These are phyloP conservation scores for Solanum hybrid DNA, from an alignment of 305 asterid species.

Conservation along the genomic window DNA sequence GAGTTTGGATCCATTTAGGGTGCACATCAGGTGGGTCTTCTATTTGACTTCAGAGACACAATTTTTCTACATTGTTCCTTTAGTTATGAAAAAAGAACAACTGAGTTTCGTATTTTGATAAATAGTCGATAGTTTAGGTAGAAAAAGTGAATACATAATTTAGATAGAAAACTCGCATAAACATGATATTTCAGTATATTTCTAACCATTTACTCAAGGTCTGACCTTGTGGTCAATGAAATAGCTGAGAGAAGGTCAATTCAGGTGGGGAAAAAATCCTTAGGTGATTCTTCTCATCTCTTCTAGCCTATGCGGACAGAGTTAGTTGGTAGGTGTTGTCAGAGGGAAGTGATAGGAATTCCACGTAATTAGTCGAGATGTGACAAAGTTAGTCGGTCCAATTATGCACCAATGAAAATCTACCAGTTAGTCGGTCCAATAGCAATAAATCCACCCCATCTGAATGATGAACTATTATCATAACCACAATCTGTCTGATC, in stretches of 20 bases:
- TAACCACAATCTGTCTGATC: not conserved
- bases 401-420: not conserved
- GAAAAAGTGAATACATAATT: not conserved
- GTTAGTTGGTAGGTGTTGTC: not conserved
- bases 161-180: too few species aligned
- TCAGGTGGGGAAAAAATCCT: too few species aligned
- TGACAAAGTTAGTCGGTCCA: not conserved
- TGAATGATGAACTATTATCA: not conserved
- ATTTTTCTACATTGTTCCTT: not conserved
- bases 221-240: not conserved
- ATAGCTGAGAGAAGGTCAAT: fast-evolving
- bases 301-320: not conserved
- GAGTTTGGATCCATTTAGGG: not conserved
- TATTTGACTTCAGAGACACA: not conserved
- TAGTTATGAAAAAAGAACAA: too few species aligned
- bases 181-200: too few species aligned
- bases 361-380: not conserved
- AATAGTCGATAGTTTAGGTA: not conserved
- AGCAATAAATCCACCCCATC: not conserved
- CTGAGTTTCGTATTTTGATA: not conserved
- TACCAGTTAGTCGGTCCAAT: not conserved
- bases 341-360: not conserved
- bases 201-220: not conserved
- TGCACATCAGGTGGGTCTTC: not conserved
- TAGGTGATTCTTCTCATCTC: not conserved